These are phyloP conservation scores for Hypoxylon sp. DNA, from an alignment of 2,329 filamentous ascomycete genomes.

Conservation along the genomic window DNA sequence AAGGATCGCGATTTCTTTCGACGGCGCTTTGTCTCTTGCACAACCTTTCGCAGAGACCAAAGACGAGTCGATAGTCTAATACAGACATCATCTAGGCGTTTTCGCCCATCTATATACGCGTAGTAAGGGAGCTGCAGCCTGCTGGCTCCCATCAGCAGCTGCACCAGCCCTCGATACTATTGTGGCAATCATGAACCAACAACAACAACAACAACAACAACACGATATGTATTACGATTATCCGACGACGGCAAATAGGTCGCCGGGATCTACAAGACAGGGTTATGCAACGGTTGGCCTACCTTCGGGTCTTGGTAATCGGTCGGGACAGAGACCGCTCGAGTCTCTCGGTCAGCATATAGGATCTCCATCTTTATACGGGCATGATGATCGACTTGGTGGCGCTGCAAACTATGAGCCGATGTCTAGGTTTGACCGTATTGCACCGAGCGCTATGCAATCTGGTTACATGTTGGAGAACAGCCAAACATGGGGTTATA, in stretches of 20 bases:
- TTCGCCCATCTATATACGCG: conserved; percentile 44
- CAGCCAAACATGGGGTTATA: conserved; percentile 85
- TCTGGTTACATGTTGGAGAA: conserved; percentile 73
- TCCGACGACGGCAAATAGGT: conserved; percentile 72
- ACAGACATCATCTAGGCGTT: conserved; percentile 29
- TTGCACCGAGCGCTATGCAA: conserved; percentile 57
- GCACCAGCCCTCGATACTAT: conserved; percentile 45
- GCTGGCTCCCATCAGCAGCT: conserved; percentile 53
- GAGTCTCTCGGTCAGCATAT: conserved; percentile 77
- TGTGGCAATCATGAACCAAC: conserved; percentile 61
- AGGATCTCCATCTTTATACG: conserved; percentile 75
- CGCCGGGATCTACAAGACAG: conserved; percentile 79
- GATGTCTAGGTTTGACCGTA: conserved; percentile 58
- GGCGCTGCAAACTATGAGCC: conserved; percentile 73
- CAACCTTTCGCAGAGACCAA: conserved; percentile 20
- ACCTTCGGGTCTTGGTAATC: conserved; percentile 66
- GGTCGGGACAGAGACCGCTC: conserved; percentile 83
- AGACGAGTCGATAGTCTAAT: conserved; percentile 16
- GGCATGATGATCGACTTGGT: conserved; percentile 73
- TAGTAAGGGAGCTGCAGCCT: conserved; percentile 52
- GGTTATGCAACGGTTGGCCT: conserved; percentile 71
- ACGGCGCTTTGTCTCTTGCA: conserved; percentile 37
- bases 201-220: conserved; percentile 67
- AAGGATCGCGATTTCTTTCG: conserved; percentile 21
- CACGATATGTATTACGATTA: conserved; percentile 83